These are phyloP conservation scores for Aspergillus sp. DNA, from an alignment of 2,329 filamentous ascomycete genomes.

Conservation along the genomic window DNA sequence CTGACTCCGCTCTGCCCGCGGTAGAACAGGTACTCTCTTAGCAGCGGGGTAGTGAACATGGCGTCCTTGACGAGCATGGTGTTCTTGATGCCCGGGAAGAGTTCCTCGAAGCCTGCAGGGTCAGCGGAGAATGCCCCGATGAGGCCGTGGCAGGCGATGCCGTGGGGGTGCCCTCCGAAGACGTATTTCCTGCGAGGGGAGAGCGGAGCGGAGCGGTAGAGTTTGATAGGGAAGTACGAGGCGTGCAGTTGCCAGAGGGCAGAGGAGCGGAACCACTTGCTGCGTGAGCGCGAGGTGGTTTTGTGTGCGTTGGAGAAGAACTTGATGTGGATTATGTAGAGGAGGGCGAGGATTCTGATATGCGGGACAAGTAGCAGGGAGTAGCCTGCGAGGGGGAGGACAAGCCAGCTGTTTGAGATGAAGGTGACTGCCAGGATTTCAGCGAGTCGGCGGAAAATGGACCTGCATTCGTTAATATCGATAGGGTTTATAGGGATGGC, in stretches of 20 bases:
- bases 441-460: constrained; percentile 7
- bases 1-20: constrained; percentile 78
- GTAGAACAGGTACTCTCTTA: constrained; percentile 77
- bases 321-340: constrained; percentile 71
- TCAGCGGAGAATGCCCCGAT: constrained; percentile 81
- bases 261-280: constrained; percentile 66
- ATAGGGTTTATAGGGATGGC: neutral
- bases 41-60: constrained; percentile 81
- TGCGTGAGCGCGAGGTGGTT: constrained; percentile 68
- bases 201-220: constrained; percentile 75
- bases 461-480: constrained; percentile 2
- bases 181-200: constrained; percentile 80
- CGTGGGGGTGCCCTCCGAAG: constrained; percentile 86
- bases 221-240: constrained; percentile 75
- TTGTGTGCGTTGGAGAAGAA: constrained; percentile 69
- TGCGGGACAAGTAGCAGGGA: constrained; percentile 78
- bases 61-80: constrained; percentile 78
- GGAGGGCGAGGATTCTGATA: constrained; percentile 66
- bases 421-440: constrained; percentile 17
- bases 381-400: constrained; percentile 70
- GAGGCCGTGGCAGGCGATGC: constrained; percentile 83
- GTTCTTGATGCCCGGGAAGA: constrained; percentile 87
- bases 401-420: constrained; percentile 22
- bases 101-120: constrained; percentile 70
- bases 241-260: constrained; percentile 77